Evolutionary conservation across 352 stramenopile genomes (phyloP), one percentile per base, ranked within the genome.

Genomic region (Blastocystis sp.): DNA sequence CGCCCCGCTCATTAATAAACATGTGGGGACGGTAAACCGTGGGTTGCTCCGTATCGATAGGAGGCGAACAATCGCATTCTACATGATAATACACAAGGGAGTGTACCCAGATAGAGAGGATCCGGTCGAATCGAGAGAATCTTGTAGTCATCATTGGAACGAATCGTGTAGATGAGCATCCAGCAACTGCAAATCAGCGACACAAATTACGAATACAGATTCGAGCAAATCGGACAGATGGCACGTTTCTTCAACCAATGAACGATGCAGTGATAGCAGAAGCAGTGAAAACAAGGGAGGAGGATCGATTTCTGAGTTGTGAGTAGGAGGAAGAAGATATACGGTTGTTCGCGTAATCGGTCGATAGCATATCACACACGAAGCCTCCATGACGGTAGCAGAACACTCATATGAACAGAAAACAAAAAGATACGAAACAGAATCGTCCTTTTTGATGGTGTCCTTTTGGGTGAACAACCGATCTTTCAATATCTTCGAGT

Each of bases 181-280:
- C 46, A 57, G 24, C 67, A 56, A n/a, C 67, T 78, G 27, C 40
- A 0, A 78, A 59, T 57, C 0, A 61, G 67, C 24, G 6, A 11
- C 24, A 38, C n/a, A 34, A 42, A 61, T 46, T 0, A 46, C 0
- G 0, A 2, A 14, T 59, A 78, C 67, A 42, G 8, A 78, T 61
- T 32, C 27, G 34, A 24, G 51, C 67, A 78, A 0, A 42, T 24
- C 4, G 67, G 67, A 78, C 67, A 78, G 21, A 78, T 38, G n/a
- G 67, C 6, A 4, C 24, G 9, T 7, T 24, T 24, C 24, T 78
- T 78, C 34, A 78, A 61, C 67, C 67, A 78, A 46, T 78, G 67
- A 38, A 78, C 67, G 38, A 78, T 78, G 32, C 67, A 78, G 38
- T 78, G 67, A 42, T 78, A 78, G 67, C 67, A 78, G 24, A 21